Evolutionary conservation across 2,329 filamentous ascomycete genomes (phyloP).

Genomic region (Neonectria hederae): DNA sequence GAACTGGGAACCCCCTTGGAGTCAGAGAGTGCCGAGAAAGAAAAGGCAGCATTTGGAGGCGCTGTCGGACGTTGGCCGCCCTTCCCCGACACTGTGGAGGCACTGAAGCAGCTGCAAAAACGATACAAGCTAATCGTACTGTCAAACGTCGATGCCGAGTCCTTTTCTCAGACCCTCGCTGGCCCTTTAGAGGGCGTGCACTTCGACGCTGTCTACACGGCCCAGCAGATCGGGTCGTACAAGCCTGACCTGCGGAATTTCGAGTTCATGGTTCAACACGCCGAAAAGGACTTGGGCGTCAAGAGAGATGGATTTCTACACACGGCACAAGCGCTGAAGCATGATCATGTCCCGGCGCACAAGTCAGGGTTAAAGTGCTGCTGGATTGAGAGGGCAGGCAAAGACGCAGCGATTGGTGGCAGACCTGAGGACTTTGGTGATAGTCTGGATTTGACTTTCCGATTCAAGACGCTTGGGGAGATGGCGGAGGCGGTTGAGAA

Average conservation of each 20-base stretch:
- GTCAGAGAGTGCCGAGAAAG: constrained; percentile 31
- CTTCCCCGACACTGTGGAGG: constrained; percentile 66
- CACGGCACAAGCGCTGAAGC: constrained; percentile 75
- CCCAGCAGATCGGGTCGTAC: constrained; percentile 74
- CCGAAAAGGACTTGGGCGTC: constrained; percentile 62
- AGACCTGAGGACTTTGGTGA: constrained; percentile 55
- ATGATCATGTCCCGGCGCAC: constrained; percentile 73
- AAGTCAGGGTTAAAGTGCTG: constrained; percentile 63
- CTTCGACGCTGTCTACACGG: constrained; percentile 71
- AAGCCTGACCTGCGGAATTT: constrained; percentile 75
- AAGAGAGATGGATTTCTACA: constrained; percentile 65
- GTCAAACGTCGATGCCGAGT: constrained; percentile 63
- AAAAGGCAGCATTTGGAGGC: constrained; percentile 59
- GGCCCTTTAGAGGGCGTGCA: constrained; percentile 57
- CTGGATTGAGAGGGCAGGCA: constrained; percentile 65
- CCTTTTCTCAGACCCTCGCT: constrained; percentile 54
- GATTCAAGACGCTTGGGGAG: constrained; percentile 64
- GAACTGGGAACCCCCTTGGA: constrained; percentile 50
- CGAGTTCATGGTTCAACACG: constrained; percentile 66
- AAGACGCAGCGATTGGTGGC: constrained; percentile 46
- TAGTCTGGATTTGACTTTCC: constrained; percentile 55
- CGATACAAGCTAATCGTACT: constrained; percentile 66
- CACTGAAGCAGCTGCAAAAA: constrained; percentile 57
- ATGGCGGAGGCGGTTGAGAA: constrained; percentile 58
- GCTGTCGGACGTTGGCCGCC: constrained; percentile 63